Evolutionary conservation across 23 red algal species (phyloP).

Genomic region (Porphyridium purpureum): DNA sequence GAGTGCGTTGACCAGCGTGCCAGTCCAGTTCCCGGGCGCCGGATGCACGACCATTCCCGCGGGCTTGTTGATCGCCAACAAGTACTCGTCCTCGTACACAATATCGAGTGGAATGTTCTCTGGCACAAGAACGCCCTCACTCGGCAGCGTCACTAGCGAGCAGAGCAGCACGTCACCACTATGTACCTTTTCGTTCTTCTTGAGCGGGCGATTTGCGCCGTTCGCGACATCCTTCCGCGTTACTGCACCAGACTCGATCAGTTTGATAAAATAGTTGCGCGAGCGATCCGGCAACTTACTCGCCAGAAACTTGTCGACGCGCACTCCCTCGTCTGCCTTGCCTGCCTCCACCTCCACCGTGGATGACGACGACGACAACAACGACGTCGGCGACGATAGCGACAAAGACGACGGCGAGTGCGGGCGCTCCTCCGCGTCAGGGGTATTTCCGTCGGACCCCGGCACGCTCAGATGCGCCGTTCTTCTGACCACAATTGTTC

Average conservation of each 20-base stretch:
- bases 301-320: slow-evolving; percentile 60
- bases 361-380: too few relatives aligned
- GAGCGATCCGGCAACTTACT: slow-evolving; percentile 13
- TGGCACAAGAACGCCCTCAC: too few relatives aligned
- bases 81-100: slow-evolving; percentile 16
- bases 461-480: too few relatives aligned
- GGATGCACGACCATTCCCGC: slow-evolving; percentile 74
- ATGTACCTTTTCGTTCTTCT: slow-evolving; percentile 18
- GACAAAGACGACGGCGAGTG: too few relatives aligned
- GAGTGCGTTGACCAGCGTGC: slow-evolving; percentile 83
- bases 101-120: slow-evolving; percentile 14
- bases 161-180: slow-evolving; percentile 26
- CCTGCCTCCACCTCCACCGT: too few relatives aligned
- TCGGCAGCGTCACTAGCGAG: too few relatives aligned
- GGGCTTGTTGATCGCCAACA: slow-evolving; percentile 59
- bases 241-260: slow-evolving; percentile 26
- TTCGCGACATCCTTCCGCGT: slow-evolving; percentile 13
- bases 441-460: too few relatives aligned
- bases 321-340: too few relatives aligned
- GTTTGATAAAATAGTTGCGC: slow-evolving; percentile 47
- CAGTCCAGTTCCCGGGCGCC: slow-evolving; percentile 76
- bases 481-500: too few relatives aligned
- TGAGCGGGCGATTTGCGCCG: slow-evolving; percentile 5
- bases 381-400: too few relatives aligned
- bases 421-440: too few relatives aligned